phyloP scores from a whole-genome alignment of 2,329 filamentous ascomycete species.

The Diplodia mutila region DNA sequence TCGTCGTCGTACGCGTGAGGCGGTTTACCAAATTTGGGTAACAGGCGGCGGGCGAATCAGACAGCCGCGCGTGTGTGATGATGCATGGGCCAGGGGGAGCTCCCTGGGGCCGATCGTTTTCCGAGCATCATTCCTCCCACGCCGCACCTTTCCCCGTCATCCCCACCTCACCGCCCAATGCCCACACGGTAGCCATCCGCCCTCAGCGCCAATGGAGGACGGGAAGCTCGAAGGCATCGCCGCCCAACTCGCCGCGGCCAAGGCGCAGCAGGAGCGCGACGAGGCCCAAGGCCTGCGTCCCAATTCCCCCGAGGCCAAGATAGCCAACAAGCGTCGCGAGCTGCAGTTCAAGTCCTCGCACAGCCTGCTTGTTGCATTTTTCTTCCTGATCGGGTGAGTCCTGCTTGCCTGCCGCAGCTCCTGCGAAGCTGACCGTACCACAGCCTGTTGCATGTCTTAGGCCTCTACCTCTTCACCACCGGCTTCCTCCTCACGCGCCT shows the following conservation, averaged over 20 bases:
- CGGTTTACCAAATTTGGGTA: slow-evolving; percentile 11
- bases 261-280: slow-evolving; percentile 39
- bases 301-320: slow-evolving; percentile 35
- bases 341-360: slow-evolving; percentile 59
- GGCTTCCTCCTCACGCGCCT: slow-evolving; percentile 91
- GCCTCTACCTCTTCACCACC: slow-evolving; percentile 89
- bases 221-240: slow-evolving; percentile 44
- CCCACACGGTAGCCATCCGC: not conserved
- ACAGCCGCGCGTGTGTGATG: not conserved
- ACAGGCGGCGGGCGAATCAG: slow-evolving; percentile 11
- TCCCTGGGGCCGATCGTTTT: slow-evolving; percentile 14
- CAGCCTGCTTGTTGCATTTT: slow-evolving; percentile 64
- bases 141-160: not conserved
- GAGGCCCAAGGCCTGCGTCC: slow-evolving; percentile 37
- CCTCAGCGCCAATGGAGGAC: slow-evolving; percentile 39
- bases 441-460: slow-evolving; percentile 73
- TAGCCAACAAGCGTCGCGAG: slow-evolving; percentile 47
- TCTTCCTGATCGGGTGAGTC: slow-evolving; percentile 65
- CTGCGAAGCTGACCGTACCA: not conserved
- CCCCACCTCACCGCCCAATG: slow-evolving; percentile 10
- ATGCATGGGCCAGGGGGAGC: slow-evolving; percentile 13
- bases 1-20: slow-evolving; percentile 13
- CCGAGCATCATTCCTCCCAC: slow-evolving; percentile 22
- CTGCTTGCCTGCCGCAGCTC: not conserved
- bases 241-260: slow-evolving; percentile 40